A percentile compares a stretch with the other conserved stretches of the same genome.
Evolutionary conservation across 192 early-diverging fungal species (phyloP).

Genomic region (Phycomyces nitens): DNA sequence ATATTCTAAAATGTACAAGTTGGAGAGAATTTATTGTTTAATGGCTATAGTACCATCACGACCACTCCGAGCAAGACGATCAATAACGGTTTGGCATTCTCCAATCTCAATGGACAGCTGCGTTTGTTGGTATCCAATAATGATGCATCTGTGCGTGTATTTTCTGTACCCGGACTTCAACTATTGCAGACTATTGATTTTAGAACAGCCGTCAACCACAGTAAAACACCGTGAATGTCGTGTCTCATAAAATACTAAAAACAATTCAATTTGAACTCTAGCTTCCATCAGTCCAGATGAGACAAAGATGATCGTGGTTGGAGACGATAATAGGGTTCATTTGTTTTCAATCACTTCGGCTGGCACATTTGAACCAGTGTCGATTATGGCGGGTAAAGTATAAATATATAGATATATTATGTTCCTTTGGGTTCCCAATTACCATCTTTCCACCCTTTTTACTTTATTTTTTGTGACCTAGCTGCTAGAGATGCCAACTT

Average conservation of each 20-base stretch:
- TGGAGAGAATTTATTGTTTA: no score
- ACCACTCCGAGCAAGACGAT: constrained; percentile 68
- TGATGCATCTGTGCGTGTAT: constrained; percentile 89
- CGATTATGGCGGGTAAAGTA: constrained; percentile 64
- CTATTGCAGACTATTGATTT: constrained; percentile 73
- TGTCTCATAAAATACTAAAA: constrained; percentile 11
- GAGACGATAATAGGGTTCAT: constrained; percentile 84
- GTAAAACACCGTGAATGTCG: constrained; percentile 20
- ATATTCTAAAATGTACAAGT: neutral
- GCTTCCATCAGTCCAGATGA: constrained; percentile 91
- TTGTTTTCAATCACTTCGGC: constrained; percentile 72
- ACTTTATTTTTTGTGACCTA: neutral
- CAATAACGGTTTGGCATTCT: constrained; percentile 83
- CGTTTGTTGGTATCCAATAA: constrained; percentile 91
- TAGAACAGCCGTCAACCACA: constrained; percentile 88
- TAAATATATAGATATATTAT: constrained; percentile 13
- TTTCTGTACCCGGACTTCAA: constrained; percentile 75
- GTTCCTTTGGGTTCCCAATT: constrained; percentile 5
- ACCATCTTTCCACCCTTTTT: no score
- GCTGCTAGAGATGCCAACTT: constrained; percentile 85
- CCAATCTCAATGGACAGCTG: constrained; percentile 50
- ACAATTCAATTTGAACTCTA: constrained; percentile 16
- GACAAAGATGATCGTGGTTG: constrained; percentile 86
- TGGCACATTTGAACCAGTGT: constrained; percentile 69
- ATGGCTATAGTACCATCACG: constrained; percentile 36